Conservation (phyloP, 2,329 filamentous ascomycete genomes). For the Byssoonygena ceratinophila region DNA sequence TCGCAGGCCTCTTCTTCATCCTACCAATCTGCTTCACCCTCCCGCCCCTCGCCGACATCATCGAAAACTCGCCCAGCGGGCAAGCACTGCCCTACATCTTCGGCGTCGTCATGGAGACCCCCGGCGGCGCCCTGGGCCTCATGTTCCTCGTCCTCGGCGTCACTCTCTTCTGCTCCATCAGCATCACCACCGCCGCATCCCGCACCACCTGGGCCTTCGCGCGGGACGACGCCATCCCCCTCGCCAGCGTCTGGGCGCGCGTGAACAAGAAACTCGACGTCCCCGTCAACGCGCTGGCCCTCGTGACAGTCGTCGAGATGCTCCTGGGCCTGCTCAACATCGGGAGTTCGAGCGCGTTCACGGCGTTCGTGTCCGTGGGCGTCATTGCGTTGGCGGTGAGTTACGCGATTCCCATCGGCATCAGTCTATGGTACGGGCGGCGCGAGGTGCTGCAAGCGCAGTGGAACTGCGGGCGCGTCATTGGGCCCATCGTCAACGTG, state of each 20-base stretch:
- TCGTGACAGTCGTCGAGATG: conserved; percentile 40
- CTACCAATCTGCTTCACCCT: conserved; percentile 15
- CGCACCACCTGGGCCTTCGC: conserved; percentile 40
- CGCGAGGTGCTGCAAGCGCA: conserved; percentile 40
- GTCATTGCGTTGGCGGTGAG: conserved; percentile 47
- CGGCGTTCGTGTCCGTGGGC: conserved; percentile 44
- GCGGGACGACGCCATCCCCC: conserved; percentile 37
- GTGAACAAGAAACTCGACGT: conserved; percentile 30
- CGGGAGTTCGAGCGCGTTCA: conserved; percentile 40
- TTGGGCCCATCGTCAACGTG: conserved; percentile 31
- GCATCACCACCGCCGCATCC: conserved; percentile 43
- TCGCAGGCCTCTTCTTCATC: conserved; percentile 41
- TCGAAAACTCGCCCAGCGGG: conserved; percentile 37
- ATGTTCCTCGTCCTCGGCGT: conserved; percentile 41
- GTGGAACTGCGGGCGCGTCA: conserved; percentile 39
- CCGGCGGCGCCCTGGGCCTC: conserved; percentile 20
- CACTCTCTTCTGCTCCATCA: conserved; percentile 42
- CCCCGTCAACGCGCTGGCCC: conserved; percentile 34
- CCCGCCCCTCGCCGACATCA: conserved; percentile 21
- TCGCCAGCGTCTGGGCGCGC: conserved; percentile 29
- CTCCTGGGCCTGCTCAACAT: conserved; percentile 43
- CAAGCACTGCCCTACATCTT: conserved; percentile 46
- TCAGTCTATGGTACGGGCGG: conserved; percentile 31
- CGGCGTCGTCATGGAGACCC: conserved; percentile 11
- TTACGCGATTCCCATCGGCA: conserved; percentile 46